Percentiles rank a stretch among this genome's conserved stretches.
These are phyloP conservation scores for Populus hybrid DNA, from an alignment of 441 rosid species.

Conservation along the genomic window DNA sequence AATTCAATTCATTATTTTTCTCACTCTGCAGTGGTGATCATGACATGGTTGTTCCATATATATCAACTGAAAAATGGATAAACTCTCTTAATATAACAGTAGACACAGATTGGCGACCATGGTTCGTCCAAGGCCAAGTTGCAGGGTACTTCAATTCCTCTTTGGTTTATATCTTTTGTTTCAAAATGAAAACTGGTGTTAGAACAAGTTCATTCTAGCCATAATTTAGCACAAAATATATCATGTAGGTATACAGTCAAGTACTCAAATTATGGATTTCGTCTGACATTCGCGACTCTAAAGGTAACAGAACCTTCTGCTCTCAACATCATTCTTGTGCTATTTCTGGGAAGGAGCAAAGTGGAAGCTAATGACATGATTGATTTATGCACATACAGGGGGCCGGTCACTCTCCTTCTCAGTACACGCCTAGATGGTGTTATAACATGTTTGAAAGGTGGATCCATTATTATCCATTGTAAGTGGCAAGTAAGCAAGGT, in stretches of 20 bases:
- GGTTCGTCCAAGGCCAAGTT: constrained; percentile 41
- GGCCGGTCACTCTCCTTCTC: constrained; percentile 22
- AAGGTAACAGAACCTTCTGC: constrained; percentile 23
- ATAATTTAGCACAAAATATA: neutral
- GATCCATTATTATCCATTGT: constrained; percentile 20
- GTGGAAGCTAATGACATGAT: neutral
- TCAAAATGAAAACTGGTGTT: neutral
- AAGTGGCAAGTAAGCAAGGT: neutral
- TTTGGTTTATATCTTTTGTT: neutral
- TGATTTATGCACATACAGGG: constrained; percentile 12
- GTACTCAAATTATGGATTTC: constrained; percentile 19
- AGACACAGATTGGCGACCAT: constrained; percentile 31
- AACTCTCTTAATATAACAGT: constrained; percentile 12
- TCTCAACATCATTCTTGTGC: neutral
- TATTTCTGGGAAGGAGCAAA: neutral
- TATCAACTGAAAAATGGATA: constrained; percentile 29
- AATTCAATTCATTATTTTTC: neutral
- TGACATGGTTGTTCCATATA: constrained; percentile 31
- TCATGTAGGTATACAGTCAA: constrained; percentile 23
- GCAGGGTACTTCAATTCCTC: constrained; percentile 25
- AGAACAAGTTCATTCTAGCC: neutral
- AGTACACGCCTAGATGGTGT: constrained; percentile 18
- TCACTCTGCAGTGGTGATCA: constrained; percentile 33
- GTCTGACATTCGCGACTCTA: constrained; percentile 31
- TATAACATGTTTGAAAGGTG: constrained; percentile 25